phyloP scores from a whole-genome alignment of 202 grass and related monocot genomes.

The Dendrocalamus latiflorus region DNA sequence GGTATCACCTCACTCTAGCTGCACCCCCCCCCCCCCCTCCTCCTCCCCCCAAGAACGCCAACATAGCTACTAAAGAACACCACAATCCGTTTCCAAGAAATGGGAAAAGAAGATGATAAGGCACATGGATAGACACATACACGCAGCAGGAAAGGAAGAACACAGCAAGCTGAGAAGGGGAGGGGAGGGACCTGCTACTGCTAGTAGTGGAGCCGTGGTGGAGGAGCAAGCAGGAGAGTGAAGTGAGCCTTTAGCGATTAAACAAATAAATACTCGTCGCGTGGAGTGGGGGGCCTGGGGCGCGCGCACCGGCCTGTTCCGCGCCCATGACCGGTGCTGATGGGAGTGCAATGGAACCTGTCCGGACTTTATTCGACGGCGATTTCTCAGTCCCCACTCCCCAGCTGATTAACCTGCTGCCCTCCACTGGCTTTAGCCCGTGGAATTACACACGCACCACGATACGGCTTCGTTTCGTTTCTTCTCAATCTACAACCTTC shows the following conservation, averaged over 20 bases:
- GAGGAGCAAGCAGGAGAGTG: not conserved
- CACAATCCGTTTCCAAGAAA: not conserved
- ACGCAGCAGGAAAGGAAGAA: not conserved
- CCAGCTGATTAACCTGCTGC: not conserved
- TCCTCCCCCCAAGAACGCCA: not conserved
- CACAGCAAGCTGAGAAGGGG: not conserved
- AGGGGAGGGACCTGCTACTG: not conserved
- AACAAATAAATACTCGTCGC: slow-evolving; percentile 36
- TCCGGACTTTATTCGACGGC: slow-evolving; percentile 7
- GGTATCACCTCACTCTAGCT: not conserved
- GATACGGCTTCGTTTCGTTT: not conserved
- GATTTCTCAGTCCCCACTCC: not conserved
- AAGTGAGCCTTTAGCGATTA: not conserved
- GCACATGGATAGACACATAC: not conserved
- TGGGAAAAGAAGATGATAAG: not conserved
- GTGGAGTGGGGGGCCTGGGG: not conserved
- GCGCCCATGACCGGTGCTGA: slow-evolving; percentile 26
- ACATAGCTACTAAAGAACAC: not conserved
- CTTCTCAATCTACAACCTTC: too few relatives aligned
- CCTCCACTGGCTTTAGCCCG: not conserved
- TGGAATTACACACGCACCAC: not conserved
- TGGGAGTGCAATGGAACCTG: slow-evolving; percentile 3
- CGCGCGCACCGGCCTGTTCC: not conserved
- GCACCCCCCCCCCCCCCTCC: too few relatives aligned
- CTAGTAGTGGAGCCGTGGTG: not conserved